phyloP scores from a whole-genome alignment of 164 flowering plant species.

The Vitis riparia region DNA sequence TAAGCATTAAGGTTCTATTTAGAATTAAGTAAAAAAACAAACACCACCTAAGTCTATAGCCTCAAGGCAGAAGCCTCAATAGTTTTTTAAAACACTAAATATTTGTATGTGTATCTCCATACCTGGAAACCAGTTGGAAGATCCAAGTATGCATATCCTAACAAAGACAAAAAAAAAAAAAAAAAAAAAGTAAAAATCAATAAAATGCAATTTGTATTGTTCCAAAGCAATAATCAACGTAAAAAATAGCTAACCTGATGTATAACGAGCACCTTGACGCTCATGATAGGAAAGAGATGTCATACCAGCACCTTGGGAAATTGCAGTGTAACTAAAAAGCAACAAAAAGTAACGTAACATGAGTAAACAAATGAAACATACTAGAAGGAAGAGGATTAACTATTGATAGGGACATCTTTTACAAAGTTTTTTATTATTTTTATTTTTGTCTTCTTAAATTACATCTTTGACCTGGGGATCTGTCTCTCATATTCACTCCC shows the following conservation, averaged over 20 bases:
- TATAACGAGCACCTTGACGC: constrained; percentile 10
- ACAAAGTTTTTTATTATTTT: no score
- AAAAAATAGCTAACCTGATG: constrained; percentile 17
- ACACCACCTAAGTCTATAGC: no score
- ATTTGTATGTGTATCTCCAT: not conserved
- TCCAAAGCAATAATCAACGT: not conserved
- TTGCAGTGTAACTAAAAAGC: constrained; percentile 17
- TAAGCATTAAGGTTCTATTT: no score
- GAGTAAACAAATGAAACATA: not conserved
- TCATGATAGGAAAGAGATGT: constrained; percentile 20
- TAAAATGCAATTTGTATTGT: not conserved
- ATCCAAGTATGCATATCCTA: constrained; percentile 18
- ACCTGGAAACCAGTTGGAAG: constrained; percentile 14
- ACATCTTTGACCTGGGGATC: no score
- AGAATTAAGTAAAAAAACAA: no score
- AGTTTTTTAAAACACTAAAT: no score
- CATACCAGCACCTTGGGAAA: constrained; percentile 16
- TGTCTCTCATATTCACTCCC: no score
- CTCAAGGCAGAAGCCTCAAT: no score
- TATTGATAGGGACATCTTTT: not conserved
- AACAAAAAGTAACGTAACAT: not conserved
- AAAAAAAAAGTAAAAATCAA: not conserved
- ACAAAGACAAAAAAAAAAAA: not conserved
- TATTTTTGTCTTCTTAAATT: no score
- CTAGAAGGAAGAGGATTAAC: not conserved